A percentile compares a stretch with the other conserved stretches of the same genome.
Conservation (phyloP, 768 basidiomycete species). For the Russula compacta region DNA sequence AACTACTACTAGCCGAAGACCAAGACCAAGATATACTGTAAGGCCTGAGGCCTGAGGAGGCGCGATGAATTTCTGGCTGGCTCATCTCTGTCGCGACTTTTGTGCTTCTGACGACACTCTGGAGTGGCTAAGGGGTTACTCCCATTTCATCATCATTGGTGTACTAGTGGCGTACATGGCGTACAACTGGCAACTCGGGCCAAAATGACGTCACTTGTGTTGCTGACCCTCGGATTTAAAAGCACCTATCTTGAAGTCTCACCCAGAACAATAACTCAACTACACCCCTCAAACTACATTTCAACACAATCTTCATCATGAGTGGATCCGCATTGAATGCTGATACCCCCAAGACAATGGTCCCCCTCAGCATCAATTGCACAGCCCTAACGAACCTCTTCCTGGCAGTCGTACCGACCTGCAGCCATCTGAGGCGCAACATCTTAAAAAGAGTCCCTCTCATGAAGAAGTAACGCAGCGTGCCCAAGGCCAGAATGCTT, state of each 20-base stretch:
- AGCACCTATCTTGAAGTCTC: background rate
- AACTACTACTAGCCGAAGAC: background rate
- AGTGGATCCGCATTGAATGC: background rate
- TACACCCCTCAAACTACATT: background rate
- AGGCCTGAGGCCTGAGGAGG: background rate
- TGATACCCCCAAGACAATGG: background rate
- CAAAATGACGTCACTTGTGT: background rate
- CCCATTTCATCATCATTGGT: background rate
- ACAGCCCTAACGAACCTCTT: slow-evolving; percentile 40
- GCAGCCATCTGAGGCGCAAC: background rate
- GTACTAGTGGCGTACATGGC: background rate
- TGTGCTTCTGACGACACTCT: background rate
- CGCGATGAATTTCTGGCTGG: background rate
- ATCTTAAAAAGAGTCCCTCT: background rate
- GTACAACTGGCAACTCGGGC: background rate
- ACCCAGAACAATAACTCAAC: background rate
- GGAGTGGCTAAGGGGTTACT: too few species aligned
- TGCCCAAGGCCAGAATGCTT: slow-evolving; percentile 22
- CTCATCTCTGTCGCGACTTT: background rate
- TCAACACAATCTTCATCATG: background rate
- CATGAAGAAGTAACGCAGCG: background rate
- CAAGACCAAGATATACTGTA: too few species aligned
- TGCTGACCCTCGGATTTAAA: background rate
- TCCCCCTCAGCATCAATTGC: slow-evolving; percentile 36
- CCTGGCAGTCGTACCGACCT: slow-evolving; percentile 29